A percentile compares a stretch with the other conserved stretches of the same genome.
Conservation (phyloP, 2,329 filamentous ascomycete species). For the Curvularia verruculosa region DNA sequence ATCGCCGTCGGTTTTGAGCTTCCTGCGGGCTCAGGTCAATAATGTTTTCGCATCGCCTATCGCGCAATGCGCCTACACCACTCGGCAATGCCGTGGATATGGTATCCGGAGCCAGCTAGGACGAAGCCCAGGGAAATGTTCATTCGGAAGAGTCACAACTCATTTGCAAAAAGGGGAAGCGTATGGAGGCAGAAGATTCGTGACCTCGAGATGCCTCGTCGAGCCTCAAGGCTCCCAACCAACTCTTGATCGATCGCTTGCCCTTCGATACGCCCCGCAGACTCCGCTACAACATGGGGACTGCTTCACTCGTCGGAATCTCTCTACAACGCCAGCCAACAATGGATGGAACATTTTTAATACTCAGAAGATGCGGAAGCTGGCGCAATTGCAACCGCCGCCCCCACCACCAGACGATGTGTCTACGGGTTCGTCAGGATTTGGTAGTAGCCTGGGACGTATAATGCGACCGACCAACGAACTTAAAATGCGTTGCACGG, state of each 20-base stretch:
- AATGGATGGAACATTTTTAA: conserved; percentile 36
- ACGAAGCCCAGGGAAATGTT: neutral
- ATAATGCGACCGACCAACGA: conserved; percentile 82
- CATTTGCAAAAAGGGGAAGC: neutral
- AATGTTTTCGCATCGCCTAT: conserved; percentile 38
- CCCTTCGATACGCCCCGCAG: neutral
- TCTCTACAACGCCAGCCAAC: conserved; percentile 20
- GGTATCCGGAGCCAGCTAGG: conserved; percentile 10
- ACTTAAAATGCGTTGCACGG: conserved; percentile 86
- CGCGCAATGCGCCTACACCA: conserved; percentile 31
- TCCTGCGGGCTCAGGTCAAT: conserved; percentile 44
- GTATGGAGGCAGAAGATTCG: conserved; percentile 8
- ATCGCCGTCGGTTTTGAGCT: conserved; percentile 47
- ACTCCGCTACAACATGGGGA: neutral
- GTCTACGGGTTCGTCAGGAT: conserved; percentile 49
- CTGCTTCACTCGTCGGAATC: conserved; percentile 3
- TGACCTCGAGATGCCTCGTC: conserved; percentile 11
- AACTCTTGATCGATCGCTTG: conserved; percentile 6
- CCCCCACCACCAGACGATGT: conserved; percentile 64
- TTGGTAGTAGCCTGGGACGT: conserved; percentile 63
- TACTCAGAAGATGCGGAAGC: conserved; percentile 41
- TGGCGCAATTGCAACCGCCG: conserved; percentile 64
- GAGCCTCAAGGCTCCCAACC: conserved; percentile 2
- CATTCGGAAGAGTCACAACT: conserved; percentile 5
- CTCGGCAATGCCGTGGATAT: conserved; percentile 26